Evolutionary conservation across 164 flowering plant genomes (phyloP), one percentile per base, ranked within the genome.

Genomic region (Magnolia officinalis): DNA sequence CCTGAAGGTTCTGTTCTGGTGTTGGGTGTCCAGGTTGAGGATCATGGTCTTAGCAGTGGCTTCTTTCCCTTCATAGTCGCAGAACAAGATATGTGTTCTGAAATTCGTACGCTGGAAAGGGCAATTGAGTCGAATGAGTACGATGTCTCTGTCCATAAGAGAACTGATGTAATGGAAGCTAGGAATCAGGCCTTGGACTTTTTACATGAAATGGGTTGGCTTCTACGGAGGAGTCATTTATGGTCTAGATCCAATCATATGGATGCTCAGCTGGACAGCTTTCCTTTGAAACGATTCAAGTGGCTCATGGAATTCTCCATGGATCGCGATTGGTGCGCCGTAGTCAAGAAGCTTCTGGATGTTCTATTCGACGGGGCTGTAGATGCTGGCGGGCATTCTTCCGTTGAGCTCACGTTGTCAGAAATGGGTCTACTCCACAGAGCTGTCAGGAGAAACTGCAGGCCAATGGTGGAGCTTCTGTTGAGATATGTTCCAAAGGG

Each of bases 51-150:
- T 70, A 79, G 88, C 77, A 77, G 92, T 75, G 82, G 89, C 84
- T 90, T 90, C 86, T 89, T 91, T 78, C 98, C 98, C 4, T 93
- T 93, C 83, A 85, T 93, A 78, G 96, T 93, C 72, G 96, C 89
- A 55, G 96, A 93, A 67, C 76, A 80, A 68, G 92, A 93, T 74
- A 83, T 93, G 19, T 91, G 96, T 79, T 86, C 88, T 9, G 98
- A 93, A 82, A 91, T 93, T 67, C 74, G 98, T 76, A 85, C 63
- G 68, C 85, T 93, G 8, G 98, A 93, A 83, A 74, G 78, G 74
- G 84, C 65, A 21, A 82, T 91, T 65, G 94, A 90, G 75, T 77
- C 24, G 23, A 66, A 65, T 24, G 87, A 84, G 21, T 71, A 63
- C 73, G 81, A 65, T 74, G 75, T 79, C 31, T 78, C 82, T 49